These are phyloP conservation scores for Nakaseomyces sp. DNA, from an alignment of 1,139 yeast genomes.

Conservation along the genomic window DNA sequence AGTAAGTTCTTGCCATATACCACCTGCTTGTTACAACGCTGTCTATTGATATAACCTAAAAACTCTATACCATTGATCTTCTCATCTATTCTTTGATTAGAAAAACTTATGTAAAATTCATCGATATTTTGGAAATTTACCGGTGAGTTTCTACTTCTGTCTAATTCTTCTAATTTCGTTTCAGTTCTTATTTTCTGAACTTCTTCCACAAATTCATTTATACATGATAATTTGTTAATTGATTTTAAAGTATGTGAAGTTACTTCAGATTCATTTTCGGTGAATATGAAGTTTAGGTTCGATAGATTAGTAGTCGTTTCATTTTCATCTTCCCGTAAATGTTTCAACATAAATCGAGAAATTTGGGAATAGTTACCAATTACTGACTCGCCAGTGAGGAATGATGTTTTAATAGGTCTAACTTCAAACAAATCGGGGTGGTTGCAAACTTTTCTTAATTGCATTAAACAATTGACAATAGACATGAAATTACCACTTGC, in stretches of 20 bases:
- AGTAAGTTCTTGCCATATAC: slow-evolving; percentile 46
- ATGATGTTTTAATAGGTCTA: slow-evolving; percentile 86
- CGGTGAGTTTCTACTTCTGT: slow-evolving; percentile 30
- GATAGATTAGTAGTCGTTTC: slow-evolving; percentile 39
- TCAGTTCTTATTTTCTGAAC: slow-evolving; percentile 34
- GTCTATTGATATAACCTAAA: slow-evolving; percentile 51
- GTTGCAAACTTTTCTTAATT: slow-evolving; percentile 90
- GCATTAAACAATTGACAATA: slow-evolving; percentile 96
- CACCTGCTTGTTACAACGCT: slow-evolving; percentile 52
- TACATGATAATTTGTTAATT: slow-evolving; percentile 41
- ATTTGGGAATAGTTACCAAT: slow-evolving; percentile 41
- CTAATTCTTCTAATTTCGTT: slow-evolving; percentile 10
- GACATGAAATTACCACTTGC: slow-evolving; percentile 93
- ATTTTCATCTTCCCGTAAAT: slow-evolving; percentile 29
- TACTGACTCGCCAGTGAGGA: slow-evolving; percentile 63
- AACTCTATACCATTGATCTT: slow-evolving; percentile 48
- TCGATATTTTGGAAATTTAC: slow-evolving; percentile 36
- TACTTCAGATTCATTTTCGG: slow-evolving; percentile 38
- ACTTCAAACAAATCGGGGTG: slow-evolving; percentile 97
- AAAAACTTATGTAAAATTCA: slow-evolving; percentile 51
- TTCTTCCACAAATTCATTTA: slow-evolving; percentile 39
- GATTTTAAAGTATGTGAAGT: slow-evolving; percentile 45
- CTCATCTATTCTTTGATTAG: slow-evolving; percentile 43
- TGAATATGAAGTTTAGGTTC: slow-evolving; percentile 55
- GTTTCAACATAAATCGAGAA: slow-evolving; percentile 39